These are phyloP conservation scores for Chionographis japonica DNA, from an alignment of 106 monocot species.

Conservation along the genomic window DNA sequence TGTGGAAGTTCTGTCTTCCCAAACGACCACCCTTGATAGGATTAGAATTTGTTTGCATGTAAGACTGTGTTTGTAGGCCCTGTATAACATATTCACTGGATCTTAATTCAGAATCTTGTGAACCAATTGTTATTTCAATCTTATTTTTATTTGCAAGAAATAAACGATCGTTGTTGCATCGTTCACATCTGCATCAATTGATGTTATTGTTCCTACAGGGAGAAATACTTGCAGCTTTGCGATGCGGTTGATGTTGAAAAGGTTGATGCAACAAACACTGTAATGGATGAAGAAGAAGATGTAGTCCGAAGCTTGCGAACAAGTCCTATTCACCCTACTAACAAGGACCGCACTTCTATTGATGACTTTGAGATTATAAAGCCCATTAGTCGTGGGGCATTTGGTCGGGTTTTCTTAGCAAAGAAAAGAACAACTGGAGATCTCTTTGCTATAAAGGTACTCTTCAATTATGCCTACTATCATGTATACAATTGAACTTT, in stretches of 20 bases:
- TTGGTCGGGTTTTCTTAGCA: conserved; percentile 97
- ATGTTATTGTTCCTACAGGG: conserved; percentile 44
- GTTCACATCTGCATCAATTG: conserved; percentile 7
- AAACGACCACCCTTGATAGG: no score
- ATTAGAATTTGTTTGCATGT: no score
- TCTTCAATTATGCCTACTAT: not conserved
- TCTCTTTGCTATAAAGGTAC: conserved; percentile 98
- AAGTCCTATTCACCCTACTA: conserved; percentile 78
- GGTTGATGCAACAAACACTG: conserved; percentile 65
- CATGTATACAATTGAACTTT: not conserved
- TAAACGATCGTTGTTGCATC: not conserved
- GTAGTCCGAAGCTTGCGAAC: conserved; percentile 78
- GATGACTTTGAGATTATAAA: conserved; percentile 99
- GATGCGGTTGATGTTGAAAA: conserved; percentile 91
- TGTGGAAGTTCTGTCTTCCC: no score
- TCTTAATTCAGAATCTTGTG: no score
- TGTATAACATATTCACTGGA: no score
- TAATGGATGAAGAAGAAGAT: conserved; percentile 97
- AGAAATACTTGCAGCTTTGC: conserved; percentile 94
- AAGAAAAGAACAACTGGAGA: conserved; percentile 99
- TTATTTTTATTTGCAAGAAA: no score
- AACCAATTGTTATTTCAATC: no score
- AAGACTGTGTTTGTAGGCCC: no score
- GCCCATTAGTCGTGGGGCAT: conserved; percentile 99
- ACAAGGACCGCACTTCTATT: conserved; percentile 87